Evolutionary conservation across 2,329 filamentous ascomycete species (phyloP).

Genomic region (Verticillium nonalfalfae): DNA sequence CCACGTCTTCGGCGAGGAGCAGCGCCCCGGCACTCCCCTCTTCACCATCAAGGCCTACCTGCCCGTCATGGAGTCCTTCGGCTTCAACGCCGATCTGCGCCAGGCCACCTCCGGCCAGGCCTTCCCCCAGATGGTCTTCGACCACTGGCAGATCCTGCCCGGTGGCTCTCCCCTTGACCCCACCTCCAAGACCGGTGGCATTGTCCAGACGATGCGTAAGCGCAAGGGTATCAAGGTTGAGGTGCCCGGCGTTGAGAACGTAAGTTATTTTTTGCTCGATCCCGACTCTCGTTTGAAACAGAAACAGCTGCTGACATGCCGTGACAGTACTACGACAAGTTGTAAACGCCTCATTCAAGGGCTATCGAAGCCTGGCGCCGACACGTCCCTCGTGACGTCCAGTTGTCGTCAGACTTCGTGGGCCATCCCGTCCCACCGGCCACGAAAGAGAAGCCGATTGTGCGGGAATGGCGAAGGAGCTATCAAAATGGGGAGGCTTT

Average conservation of each 20-base stretch:
- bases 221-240: conserved; percentile 99
- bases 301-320: conserved; percentile 26
- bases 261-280: conserved; percentile 47
- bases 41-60: conserved; percentile 99
- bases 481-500: conserved; percentile 24
- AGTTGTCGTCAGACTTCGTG: conserved; percentile 30
- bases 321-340: conserved; percentile 95
- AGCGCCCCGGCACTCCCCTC: conserved; percentile 95
- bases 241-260: conserved; percentile 90
- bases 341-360: conserved; percentile 57
- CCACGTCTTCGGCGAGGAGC: conserved; percentile 98
- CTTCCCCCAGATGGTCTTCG: conserved; percentile 98
- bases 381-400: conserved; percentile 34
- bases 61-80: conserved; percentile 95
- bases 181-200: conserved; percentile 72
- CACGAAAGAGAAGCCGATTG: conserved; percentile 23
- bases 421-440: conserved; percentile 11
- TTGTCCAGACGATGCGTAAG: conserved; percentile 90
- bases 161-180: conserved; percentile 87
- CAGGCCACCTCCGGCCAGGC: conserved; percentile 91
- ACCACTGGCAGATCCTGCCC: conserved; percentile 95
- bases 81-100: conserved; percentile 97
- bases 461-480: conserved; percentile 17
- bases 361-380: conserved; percentile 35
- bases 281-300: neutral